These are phyloP conservation scores for Pleurotus djamor DNA, from an alignment of 768 basidiomycete species.

Conservation along the genomic window DNA sequence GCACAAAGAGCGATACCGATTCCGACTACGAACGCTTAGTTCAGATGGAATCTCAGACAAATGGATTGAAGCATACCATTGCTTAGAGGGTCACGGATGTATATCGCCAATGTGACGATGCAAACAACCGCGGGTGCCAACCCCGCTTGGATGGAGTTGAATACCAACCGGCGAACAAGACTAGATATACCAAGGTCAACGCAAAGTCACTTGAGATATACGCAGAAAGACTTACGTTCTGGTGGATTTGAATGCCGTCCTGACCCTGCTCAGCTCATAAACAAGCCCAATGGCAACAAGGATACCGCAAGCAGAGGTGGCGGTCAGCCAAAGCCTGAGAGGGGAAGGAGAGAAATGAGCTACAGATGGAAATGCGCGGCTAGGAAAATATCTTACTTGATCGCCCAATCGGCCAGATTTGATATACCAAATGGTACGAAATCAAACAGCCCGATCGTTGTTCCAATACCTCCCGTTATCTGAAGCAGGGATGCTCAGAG, in stretches of 20 bases:
- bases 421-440: neutral
- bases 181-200: neutral
- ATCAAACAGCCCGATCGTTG: constrained; percentile 3
- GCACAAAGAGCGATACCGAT: constrained; percentile 1
- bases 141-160: constrained; percentile 4
- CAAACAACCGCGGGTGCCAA: constrained; percentile 2
- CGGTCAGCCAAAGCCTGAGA: constrained; percentile 3
- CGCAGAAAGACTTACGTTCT: neutral
- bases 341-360: no score
- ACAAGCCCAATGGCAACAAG: neutral
- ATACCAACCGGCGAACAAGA: constrained; percentile 2
- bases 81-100: neutral
- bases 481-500: neutral
- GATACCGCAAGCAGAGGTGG: neutral
- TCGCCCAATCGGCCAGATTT: neutral
- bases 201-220: neutral
- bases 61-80: constrained; percentile 1
- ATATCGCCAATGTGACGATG: neutral
- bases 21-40: neutral
- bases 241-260: constrained; percentile 5
- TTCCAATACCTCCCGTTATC: constrained; percentile 1
- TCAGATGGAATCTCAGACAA: neutral
- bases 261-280: neutral
- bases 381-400: neutral
- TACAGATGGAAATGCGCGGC: no score